Evolutionary conservation across 179 eudicot genomes (phyloP).

Genomic region (Silene coronaria): DNA sequence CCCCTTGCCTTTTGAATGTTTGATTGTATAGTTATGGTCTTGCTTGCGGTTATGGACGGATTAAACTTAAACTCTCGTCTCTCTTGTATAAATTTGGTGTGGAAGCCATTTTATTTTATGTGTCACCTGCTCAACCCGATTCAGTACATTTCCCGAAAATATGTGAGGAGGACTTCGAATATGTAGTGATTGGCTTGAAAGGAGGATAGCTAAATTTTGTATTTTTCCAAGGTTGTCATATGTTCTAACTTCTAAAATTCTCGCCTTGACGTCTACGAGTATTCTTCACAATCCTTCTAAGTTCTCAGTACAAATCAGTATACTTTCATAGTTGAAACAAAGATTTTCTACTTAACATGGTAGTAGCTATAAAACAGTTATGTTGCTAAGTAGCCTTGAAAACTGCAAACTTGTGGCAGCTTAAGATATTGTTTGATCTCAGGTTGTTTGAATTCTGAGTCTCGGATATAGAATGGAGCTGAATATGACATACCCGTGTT

Average conservation of each 20-base stretch:
- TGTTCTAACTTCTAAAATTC: background rate
- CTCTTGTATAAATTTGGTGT: constrained; percentile 1
- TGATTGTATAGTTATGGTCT: too few relatives aligned
- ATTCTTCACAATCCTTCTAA: background rate
- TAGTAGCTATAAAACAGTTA: background rate
- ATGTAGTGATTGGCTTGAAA: too few relatives aligned
- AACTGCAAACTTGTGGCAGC: background rate
- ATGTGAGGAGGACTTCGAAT: too few relatives aligned
- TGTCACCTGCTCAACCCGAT: background rate
- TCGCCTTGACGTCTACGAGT: background rate
- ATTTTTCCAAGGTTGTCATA: background rate
- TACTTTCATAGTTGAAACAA: background rate
- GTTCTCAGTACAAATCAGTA: too few relatives aligned
- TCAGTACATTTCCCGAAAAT: too few relatives aligned
- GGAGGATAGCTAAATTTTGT: background rate
- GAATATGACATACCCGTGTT: background rate
- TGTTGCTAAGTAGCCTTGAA: background rate
- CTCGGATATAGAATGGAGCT: background rate
- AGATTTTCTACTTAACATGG: too few relatives aligned
- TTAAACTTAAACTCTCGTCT: too few relatives aligned
- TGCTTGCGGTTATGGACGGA: too few relatives aligned
- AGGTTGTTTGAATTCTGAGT: background rate
- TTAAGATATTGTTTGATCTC: background rate
- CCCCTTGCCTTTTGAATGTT: too few relatives aligned
- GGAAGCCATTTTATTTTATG: background rate